Base-by-base conservation (phyloP, 1,284 basidiomycete genomes). In the Kalmanozyma brasiliensis region DNA sequence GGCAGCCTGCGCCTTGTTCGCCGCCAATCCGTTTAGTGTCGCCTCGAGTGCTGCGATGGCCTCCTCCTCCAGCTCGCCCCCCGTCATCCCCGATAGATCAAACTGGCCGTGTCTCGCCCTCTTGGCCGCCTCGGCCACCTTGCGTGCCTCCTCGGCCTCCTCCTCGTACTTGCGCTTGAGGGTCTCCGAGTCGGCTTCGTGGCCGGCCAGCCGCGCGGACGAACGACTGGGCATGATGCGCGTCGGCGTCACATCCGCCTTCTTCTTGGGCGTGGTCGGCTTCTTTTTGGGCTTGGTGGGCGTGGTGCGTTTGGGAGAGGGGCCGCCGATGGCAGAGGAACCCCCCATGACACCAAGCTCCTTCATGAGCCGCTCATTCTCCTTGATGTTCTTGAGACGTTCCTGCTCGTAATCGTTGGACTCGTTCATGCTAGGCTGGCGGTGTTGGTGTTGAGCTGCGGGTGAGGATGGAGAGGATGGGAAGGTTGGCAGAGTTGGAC, bases 351-450 rank as follows among this genome's bases (percentile, higher is more conserved):
- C 62, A 24, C 76, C 71, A 10, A 81, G 66, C 52, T 78, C 77
- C 19, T 72, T 68, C 55, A 81, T 67, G 29, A 81, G 66, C 4
- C 59, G 42, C 44, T 78, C 72, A 74, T 81, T 81, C 29, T 75
- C 66, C n/a, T 57, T 65, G 55, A 81, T 81, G 53, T 81, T 81
- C 33, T 56, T 69, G 36, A 76, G 74, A 14, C 79, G 62, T 44
- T 79, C 72, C 30, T 66, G 49, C 71, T 81, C 79, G 52, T 71
- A 71, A 36, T 71, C 68, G 55, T 57, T 71, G 42, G 49, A 45
- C 3, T 71, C 68, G 51, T 51, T 58, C 68, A 71, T 71, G 2
- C n/a, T 59, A 8, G 30, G 22, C 5, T 13, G 13, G 24, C 30
- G 34, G 20, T 8, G 36, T 6, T 33, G 44, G 8, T 23, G 22